Evolutionary conservation across 305 asterid species (phyloP), one percentile per base, ranked within the genome.

Genomic region (Fraxinus sp.): DNA sequence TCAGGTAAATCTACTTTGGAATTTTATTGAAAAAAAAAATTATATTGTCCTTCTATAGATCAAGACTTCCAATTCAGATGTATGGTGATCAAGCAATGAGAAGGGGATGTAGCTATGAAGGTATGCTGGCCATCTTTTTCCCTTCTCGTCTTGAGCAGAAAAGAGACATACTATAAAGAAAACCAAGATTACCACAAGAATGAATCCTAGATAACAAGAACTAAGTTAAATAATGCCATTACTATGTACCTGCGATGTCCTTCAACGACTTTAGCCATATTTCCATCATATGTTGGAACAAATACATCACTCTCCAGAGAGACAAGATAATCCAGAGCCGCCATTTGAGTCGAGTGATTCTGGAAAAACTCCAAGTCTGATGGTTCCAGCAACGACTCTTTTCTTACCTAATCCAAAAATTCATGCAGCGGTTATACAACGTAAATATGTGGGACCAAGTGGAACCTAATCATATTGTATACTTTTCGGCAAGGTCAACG

Each of bases 221-320:
- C 13, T 8, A 43, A 26, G 5, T 76, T 52, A 9, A 1, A 18
- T n/a, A 26, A 62, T 62, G 30, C 76, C 30, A 59, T 24, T 43
- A 10, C 32, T 20, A 68, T 32, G 30, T 78, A 95, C 97, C 98
- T 95, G 55, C 98, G 94, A 78, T 93, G 98, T 4, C 98, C 98
- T 92, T 95, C 98, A 26, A 95, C 97, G 66, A 95, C 96, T 89
- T 90, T 95, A 37, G 98, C 98, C 98, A 95, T 95, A 82, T 95
- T 95, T 55, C 98, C 98, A 83, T 95, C 94, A 77, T 92, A 95
- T 2, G 98, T 95, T 36, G 98, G 98, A 87, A 93, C 91, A 86
- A 93, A 95, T 41, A 93, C 86, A 87, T 93, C 94, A 78, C 98
- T 95, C 86, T 93, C 98, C 86, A 93, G 78, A 2, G 98, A 91